These are phyloP conservation scores for Globisporangium paddicum DNA, from an alignment of 352 stramenopile species.

Conservation along the genomic window DNA sequence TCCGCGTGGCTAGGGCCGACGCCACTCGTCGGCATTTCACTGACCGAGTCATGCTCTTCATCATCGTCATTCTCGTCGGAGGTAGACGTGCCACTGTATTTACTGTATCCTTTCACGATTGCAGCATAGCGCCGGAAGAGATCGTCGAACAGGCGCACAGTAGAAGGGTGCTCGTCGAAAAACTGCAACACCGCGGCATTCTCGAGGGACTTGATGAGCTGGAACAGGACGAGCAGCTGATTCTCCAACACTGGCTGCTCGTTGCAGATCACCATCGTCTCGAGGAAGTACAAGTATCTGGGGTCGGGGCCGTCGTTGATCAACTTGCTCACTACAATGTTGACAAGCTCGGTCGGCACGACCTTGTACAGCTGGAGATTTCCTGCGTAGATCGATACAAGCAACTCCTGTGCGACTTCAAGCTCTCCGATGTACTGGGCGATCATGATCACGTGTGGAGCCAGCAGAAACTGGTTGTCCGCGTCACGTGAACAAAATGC, in stretches of 20 bases:
- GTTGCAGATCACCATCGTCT: slow-evolving; percentile 53
- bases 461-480: slow-evolving; percentile 47
- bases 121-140: slow-evolving; percentile 26
- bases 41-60: neutral
- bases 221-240: slow-evolving; percentile 59
- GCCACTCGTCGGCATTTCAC: neutral
- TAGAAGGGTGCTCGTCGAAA: slow-evolving; percentile 38
- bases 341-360: slow-evolving; percentile 53
- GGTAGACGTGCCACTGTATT: neutral
- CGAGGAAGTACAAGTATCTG: slow-evolving; percentile 55
- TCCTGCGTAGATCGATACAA: slow-evolving; percentile 47
- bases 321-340: slow-evolving; percentile 41
- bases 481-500: slow-evolving; percentile 39
- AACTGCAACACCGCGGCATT: slow-evolving; percentile 42
- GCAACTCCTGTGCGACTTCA: slow-evolving; percentile 51
- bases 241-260: slow-evolving; percentile 60
- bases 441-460: slow-evolving; percentile 43
- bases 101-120: slow-evolving; percentile 7
- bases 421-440: slow-evolving; percentile 47
- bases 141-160: slow-evolving; percentile 21
- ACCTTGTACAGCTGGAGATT: slow-evolving; percentile 47
- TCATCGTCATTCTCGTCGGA: neutral
- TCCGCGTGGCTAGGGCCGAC: neutral
- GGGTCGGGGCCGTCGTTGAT: slow-evolving; percentile 37
- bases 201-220: slow-evolving; percentile 62